Evolutionary conservation across 495 filamentous ascomycete genomes (phyloP).

Genomic region (Penicillium malachiteum): DNA sequence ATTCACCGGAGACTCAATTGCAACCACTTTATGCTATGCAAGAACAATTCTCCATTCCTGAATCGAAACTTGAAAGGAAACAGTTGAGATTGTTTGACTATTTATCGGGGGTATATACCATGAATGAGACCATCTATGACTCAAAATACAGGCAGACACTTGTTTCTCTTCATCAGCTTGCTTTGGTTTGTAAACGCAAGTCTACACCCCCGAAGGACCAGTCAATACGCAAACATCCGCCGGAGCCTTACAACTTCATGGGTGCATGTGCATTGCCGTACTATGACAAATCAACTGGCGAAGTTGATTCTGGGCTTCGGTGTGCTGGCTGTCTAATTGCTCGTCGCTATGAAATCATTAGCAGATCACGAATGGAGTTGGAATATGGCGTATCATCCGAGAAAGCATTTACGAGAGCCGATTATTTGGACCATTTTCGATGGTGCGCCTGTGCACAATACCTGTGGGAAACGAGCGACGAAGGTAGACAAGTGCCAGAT

Average conservation of each 20-base stretch:
- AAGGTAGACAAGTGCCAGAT: no score
- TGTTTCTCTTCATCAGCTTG: conserved; percentile 34
- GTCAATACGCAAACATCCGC: neutral
- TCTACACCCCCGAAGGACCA: conserved; percentile 3
- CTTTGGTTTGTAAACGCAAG: conserved; percentile 21
- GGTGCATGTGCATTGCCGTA: conserved; percentile 38
- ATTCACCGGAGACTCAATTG: conserved; percentile 15
- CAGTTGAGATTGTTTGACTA: conserved; percentile 26
- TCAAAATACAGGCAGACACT: conserved; percentile 22
- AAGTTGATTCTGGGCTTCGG: conserved; percentile 33
- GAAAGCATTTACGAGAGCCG: neutral
- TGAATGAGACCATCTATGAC: conserved; percentile 25
- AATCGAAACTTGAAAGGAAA: conserved; percentile 24
- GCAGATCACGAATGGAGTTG: conserved; percentile 22
- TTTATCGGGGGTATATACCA: conserved; percentile 29
- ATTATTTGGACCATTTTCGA: conserved; percentile 38
- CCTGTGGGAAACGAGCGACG: conserved; percentile 6
- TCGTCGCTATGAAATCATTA: conserved; percentile 34
- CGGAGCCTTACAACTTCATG: conserved; percentile 20
- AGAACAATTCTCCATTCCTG: conserved; percentile 33
- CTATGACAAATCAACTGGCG: conserved; percentile 35
- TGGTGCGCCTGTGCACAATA: conserved; percentile 46
- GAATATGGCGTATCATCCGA: conserved; percentile 15
- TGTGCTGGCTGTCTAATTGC: conserved; percentile 43
- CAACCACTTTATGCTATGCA: conserved; percentile 29